Conservation (phyloP, 352 stramenopile genomes). For the Pythium rhizo-oryzae region DNA sequence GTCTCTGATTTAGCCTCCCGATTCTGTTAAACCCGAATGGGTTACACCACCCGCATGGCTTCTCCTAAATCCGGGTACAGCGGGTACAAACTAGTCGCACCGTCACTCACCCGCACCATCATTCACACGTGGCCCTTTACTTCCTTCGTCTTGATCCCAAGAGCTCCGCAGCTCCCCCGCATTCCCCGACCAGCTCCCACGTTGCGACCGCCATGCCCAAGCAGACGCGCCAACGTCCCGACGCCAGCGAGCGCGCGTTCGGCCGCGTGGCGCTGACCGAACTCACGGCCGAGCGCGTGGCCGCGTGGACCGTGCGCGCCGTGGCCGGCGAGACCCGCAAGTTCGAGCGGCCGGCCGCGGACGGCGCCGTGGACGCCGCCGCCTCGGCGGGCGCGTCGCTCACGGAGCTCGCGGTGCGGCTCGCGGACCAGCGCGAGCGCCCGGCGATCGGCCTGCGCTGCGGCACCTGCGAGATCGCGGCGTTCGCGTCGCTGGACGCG, state of each 20-base stretch:
- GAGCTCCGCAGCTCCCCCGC: not conserved
- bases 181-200: constrained; percentile 2
- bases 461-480: constrained; percentile 64
- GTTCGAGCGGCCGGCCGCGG: constrained; percentile 34
- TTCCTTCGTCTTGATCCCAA: not conserved
- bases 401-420: constrained; percentile 36
- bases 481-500: constrained; percentile 76
- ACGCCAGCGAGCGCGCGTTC: constrained; percentile 45
- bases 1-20: too few relatives aligned
- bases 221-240: constrained; percentile 18
- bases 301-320: constrained; percentile 59
- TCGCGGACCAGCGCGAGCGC: constrained; percentile 37
- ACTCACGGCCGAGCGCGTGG: constrained; percentile 45
- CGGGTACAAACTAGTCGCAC: constrained; percentile 3
- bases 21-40: not conserved
- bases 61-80: constrained; percentile 1
- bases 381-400: constrained; percentile 1
- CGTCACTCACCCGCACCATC: constrained; percentile 29
- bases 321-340: constrained; percentile 57
- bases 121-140: constrained; percentile 10
- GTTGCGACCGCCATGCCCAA: constrained; percentile 20
- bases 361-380: not conserved
- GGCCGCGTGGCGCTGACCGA: constrained; percentile 68
- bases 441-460: constrained; percentile 65
- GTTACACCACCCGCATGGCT: not conserved